A percentile compares a stretch with the other conserved stretches of the same genome.
phyloP scores from a whole-genome alignment of 768 basidiomycete genomes.

The Mycena haematopus region DNA sequence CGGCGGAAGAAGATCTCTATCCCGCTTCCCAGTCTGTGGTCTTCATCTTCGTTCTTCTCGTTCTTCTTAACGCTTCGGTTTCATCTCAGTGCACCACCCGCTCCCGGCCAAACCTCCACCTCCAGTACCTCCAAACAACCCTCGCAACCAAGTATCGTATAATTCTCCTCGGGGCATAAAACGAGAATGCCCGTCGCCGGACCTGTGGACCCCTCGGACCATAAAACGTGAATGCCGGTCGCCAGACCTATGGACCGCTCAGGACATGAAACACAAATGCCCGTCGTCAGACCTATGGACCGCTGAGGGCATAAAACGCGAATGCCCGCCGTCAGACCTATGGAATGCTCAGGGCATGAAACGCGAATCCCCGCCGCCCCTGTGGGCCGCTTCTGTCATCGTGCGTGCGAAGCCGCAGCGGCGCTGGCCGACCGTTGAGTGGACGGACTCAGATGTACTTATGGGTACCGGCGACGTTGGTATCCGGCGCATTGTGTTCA shows the following conservation, averaged over 20 bases:
- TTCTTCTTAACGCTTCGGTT: background rate
- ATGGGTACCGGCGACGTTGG: slow-evolving; percentile 55
- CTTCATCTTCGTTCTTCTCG: background rate
- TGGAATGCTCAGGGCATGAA: slow-evolving; percentile 35
- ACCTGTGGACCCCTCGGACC: slow-evolving; percentile 26
- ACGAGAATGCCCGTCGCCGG: slow-evolving; percentile 32
- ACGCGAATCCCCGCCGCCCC: slow-evolving; percentile 31
- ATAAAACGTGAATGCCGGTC: slow-evolving; percentile 35
- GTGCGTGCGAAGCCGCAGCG: slow-evolving; percentile 26
- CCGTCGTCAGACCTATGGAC: slow-evolving; percentile 27
- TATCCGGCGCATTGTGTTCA: slow-evolving; percentile 56
- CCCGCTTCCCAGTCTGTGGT: slow-evolving; percentile 8
- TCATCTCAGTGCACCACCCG: slow-evolving; percentile 11
- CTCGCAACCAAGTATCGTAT: background rate
- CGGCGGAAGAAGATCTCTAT: too few relatives aligned
- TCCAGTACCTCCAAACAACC: slow-evolving; percentile 11
- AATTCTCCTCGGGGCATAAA: slow-evolving; percentile 31
- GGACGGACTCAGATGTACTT: slow-evolving; percentile 44
- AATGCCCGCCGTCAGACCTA: slow-evolving; percentile 30
- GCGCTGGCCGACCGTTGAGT: slow-evolving; percentile 56
- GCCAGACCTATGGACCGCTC: slow-evolving; percentile 23
- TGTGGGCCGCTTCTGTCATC: too few relatives aligned
- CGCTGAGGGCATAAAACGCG: slow-evolving; percentile 36
- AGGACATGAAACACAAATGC: slow-evolving; percentile 35
- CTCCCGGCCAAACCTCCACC: slow-evolving; percentile 23